phyloP scores from a whole-genome alignment of 164 flowering plant species.

The Tetracentron sinense region DNA sequence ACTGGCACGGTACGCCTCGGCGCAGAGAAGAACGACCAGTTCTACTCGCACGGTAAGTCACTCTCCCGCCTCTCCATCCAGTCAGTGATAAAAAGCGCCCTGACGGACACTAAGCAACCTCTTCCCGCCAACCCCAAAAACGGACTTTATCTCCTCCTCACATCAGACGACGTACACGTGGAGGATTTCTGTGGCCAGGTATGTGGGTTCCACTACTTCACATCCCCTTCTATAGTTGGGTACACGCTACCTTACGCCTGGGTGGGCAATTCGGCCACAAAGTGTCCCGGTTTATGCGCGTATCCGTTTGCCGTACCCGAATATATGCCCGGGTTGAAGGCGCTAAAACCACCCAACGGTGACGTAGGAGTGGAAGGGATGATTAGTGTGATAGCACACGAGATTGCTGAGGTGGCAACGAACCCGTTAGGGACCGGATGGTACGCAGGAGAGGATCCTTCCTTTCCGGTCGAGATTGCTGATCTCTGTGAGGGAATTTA shows the following conservation, averaged over 20 bases:
- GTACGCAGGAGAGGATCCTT: no score
- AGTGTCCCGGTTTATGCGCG: conserved; percentile 51
- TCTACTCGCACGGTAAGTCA: conserved; percentile 58
- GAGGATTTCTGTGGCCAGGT: conserved; percentile 54
- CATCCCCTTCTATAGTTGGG: conserved; percentile 71
- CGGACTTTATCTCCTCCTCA: conserved; percentile 58
- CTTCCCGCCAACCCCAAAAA: conserved; percentile 43
- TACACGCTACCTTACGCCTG: no score
- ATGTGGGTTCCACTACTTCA: conserved; percentile 74
- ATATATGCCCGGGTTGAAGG: no score
- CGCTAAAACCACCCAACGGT: no score
- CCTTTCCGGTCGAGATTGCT: no score
- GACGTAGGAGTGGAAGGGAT: neutral
- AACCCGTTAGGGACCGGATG: no score
- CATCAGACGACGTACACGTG: conserved; percentile 56
- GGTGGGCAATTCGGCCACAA: conserved; percentile 57
- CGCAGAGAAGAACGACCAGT: conserved; percentile 55
- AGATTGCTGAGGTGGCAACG: no score
- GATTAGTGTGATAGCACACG: neutral
- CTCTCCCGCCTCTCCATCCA: conserved; percentile 58
- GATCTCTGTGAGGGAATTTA: no score
- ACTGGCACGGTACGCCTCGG: conserved; percentile 42
- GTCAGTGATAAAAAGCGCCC: conserved; percentile 49
- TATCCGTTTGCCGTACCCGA: neutral
- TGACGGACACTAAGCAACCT: conserved; percentile 43